phyloP scores from a whole-genome alignment of 2,329 filamentous ascomycete genomes.

The Aspergillus novoparasiticus region DNA sequence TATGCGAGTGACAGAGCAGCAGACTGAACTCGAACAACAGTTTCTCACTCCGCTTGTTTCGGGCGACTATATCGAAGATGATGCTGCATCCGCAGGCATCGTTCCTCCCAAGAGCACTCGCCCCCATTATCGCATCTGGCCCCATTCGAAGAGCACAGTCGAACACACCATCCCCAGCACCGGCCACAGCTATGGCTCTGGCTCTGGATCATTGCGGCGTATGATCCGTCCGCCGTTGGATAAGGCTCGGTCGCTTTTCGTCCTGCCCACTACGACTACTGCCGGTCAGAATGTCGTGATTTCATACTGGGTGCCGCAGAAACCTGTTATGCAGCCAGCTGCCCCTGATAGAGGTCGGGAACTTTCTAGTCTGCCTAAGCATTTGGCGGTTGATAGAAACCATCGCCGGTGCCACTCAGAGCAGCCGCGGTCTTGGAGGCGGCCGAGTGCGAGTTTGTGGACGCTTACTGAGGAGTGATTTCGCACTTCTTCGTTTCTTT shows the following conservation, averaged over 20 bases:
- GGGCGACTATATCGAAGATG: constrained; percentile 31
- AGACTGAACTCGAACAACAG: constrained; percentile 15
- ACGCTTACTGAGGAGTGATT: constrained; percentile 35
- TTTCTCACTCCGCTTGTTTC: constrained; percentile 22
- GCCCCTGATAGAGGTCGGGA: constrained; percentile 10
- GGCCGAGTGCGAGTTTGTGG: constrained; percentile 39
- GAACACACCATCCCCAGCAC: not conserved
- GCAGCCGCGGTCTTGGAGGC: constrained; percentile 40
- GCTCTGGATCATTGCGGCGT: constrained; percentile 25
- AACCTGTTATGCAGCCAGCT: not conserved
- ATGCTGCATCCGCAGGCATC: constrained; percentile 38
- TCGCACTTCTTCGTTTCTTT: not conserved
- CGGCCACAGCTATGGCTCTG: constrained; percentile 1
- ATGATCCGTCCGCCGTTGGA: constrained; percentile 35
- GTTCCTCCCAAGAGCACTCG: constrained; percentile 25
- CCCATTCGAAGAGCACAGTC: constrained; percentile 9
- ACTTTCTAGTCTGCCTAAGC: not conserved
- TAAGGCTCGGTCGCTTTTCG: constrained; percentile 34
- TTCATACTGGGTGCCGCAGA: constrained; percentile 25
- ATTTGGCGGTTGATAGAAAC: constrained; percentile 25
- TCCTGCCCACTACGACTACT: constrained; percentile 29
- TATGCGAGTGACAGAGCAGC: constrained; percentile 19
- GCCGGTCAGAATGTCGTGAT: constrained; percentile 21
- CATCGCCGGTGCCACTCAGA: constrained; percentile 43
- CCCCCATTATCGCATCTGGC: constrained; percentile 29